These are phyloP conservation scores for Gossypium davidsonii DNA, from an alignment of 441 rosid genomes.

Conservation along the genomic window DNA sequence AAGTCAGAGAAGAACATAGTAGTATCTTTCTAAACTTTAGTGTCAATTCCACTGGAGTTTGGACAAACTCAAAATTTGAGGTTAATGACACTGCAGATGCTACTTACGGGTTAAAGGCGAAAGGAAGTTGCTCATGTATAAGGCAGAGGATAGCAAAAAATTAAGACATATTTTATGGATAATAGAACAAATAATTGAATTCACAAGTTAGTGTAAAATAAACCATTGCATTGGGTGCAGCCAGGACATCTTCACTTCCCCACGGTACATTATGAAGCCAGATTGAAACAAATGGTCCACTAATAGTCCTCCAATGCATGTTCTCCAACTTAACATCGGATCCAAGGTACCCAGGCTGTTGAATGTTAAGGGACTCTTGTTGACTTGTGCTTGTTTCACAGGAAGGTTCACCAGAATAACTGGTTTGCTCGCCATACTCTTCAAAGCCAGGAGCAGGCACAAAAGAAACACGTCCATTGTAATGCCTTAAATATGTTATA, in stretches of 20 bases:
- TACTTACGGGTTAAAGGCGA: neutral
- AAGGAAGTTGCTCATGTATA: neutral
- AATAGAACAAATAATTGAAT: neutral
- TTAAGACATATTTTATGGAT: neutral
- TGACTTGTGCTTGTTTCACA: constrained; percentile 17
- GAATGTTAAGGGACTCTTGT: constrained; percentile 26
- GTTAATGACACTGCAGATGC: neutral
- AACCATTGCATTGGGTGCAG: constrained; percentile 91
- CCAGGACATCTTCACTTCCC: constrained; percentile 72
- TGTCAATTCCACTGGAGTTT: neutral
- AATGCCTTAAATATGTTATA: constrained; percentile 52
- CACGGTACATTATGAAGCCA: constrained; percentile 98
- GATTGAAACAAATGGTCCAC: constrained; percentile 85
- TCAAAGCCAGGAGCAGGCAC: constrained; percentile 93
- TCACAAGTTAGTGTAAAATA: neutral
- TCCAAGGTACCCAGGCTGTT: constrained; percentile 45
- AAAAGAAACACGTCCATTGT: constrained; percentile 60
- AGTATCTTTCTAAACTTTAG: neutral
- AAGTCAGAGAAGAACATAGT: neutral
- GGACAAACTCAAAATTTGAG: neutral
- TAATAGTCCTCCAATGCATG: constrained; percentile 65
- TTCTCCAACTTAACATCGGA: constrained; percentile 44
- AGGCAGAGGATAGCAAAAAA: neutral
- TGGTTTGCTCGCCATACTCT: constrained; percentile 53
- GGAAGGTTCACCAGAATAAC: constrained; percentile 27